Conservation (phyloP, 2,329 filamentous ascomycete species). For the Aspergillus sp. region DNA sequence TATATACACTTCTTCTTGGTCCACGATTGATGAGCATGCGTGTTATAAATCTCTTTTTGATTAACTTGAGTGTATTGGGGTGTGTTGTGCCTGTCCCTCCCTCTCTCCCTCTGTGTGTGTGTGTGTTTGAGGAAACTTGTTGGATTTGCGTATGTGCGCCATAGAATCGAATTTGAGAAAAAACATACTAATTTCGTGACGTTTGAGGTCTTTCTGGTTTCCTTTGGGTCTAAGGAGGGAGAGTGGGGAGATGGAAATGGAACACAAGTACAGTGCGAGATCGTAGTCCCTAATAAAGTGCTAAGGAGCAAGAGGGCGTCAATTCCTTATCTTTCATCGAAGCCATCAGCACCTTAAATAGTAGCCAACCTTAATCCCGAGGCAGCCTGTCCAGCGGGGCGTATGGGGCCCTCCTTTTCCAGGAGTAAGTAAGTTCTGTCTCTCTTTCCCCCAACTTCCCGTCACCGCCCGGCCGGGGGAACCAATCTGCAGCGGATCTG, state of each 20-base stretch:
- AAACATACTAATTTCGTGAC: background rate
- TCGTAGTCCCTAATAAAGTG: too few species aligned
- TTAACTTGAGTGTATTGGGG: background rate
- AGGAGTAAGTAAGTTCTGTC: background rate
- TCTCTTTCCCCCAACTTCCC: background rate
- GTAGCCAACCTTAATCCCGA: background rate
- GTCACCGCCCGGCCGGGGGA: conserved; percentile 24
- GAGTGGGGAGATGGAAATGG: background rate
- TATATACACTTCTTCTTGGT: conserved; percentile 14
- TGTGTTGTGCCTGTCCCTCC: too few species aligned
- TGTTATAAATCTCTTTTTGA: background rate
- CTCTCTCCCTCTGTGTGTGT: too few species aligned
- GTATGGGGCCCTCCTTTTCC: background rate
- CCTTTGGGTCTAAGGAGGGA: background rate
- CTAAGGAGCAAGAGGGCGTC: background rate
- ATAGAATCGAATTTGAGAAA: background rate
- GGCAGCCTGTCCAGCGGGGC: background rate
- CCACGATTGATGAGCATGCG: conserved; percentile 15
- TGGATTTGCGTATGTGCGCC: background rate
- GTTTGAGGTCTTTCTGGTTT: background rate
- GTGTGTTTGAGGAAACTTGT: background rate
- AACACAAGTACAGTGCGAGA: too few species aligned
- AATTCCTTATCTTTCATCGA: background rate
- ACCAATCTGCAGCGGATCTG: conserved; percentile 10
- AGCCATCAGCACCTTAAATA: background rate